Evolutionary conservation across 345 rosid genomes (phyloP), one percentile per base, ranked within the genome.

Genomic region (Combretum micranthum): DNA sequence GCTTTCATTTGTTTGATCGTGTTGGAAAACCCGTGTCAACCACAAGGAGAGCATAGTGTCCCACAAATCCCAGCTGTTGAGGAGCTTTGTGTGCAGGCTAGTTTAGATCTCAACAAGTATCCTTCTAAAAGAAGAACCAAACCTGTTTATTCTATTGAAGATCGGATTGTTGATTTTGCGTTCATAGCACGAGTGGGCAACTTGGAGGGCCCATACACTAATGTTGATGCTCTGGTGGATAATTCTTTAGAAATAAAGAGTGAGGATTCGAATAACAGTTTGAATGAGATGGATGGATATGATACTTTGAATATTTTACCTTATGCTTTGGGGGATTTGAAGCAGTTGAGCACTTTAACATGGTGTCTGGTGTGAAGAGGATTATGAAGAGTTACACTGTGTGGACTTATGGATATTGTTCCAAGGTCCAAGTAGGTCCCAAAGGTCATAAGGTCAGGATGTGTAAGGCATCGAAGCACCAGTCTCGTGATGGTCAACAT

Each of bases 361-460:
- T 60, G 82, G 82, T 2, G 5, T 25, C n/a, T n/a, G 95, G 95
- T 42, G 82, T 73, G 7, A 78, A 59, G 64, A 71, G 69, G 65
- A 70, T 88, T 48, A 78, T 83, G 90, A 84, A 74, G 58, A 74
- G 71, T 60, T 86, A 86, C 66, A 73, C 53, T 37, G 95, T 84
- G 66, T 78, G 86, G 80, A 84, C 90, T 3, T 91, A 88, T 46
- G 95, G 92, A 32, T 86, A 80, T 44, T 86, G 92, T 63, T 80
- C 90, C 18, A 84, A 86, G 83, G 83, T 88, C 67, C 96, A 91
- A 72, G 96, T 91, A 11, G 92, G 98, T 57, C 95, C 95, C 3
- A 86, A 78, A 77, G 98, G 95, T 55, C 96, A 84, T 66, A 91
- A 86, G 69, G 90, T 88, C 15, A 82, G 85, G 73, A 78, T 80